Base-by-base conservation (phyloP, 2,329 filamentous ascomycete species). In the Paecilomyces dactylethromorphus region DNA sequence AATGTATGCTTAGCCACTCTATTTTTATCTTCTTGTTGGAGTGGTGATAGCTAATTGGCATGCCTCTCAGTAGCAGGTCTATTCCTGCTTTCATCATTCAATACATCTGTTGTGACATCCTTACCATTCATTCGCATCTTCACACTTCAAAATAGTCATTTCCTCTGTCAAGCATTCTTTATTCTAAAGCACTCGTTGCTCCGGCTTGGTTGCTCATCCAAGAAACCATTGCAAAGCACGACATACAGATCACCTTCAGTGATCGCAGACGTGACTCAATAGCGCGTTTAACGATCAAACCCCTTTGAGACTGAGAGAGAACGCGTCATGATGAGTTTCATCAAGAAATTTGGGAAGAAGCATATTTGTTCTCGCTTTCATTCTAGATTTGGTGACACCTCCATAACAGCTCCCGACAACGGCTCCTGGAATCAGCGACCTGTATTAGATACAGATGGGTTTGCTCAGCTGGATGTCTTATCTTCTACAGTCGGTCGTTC, bases 371-470 rank as follows among this genome's bases (percentile, higher is more conserved):
- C 39, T 8, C 39, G 39, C 39, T 45, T 45, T 18, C 39, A 45
- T 45, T 45, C 39, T 1, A 45, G 74, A 62, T 77, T 73, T 71
- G 75, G 75, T 3, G 75, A 77, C 63, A 63, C 68, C 39, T 63
- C 71, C 15, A 77, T 77, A 62, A 74, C 70, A 24, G 71, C 71
- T 63, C 75, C 75, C 22, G 75, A 67, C 45, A 65, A 71, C 45
- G 74, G 75, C 24, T 76, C 74, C n/a, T 77, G 75, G 75, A 77
- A 71, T 53, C 69, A 73, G 51, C 57, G 63, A 8, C 60, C 69
- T 13, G 59, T 54, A 31, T 61, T 62, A 39, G 62, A 64, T 57
- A 35, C 55, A 50, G 55, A 18, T 7, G 26, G 56, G 12, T 56
- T 26, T 60, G 55, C 8, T 10, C 13, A 45, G n/a, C n/a, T 45